Conservation (phyloP, 345 rosid genomes). For the Eucalyptus regnans region DNA sequence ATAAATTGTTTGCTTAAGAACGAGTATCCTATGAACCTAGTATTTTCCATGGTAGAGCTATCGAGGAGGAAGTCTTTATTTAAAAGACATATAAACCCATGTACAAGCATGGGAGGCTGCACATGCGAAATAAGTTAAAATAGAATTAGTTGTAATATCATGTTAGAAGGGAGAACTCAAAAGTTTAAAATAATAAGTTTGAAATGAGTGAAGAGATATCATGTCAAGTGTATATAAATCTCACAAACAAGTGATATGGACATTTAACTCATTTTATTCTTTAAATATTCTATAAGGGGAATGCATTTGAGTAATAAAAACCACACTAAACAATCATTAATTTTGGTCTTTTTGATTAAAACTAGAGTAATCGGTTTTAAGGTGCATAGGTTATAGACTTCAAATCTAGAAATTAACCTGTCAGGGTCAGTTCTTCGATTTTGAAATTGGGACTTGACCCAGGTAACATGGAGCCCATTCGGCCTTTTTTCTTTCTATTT, state of each 20-base stretch:
- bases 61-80: rapidly evolving
- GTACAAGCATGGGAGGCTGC: not conserved
- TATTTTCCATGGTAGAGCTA: not conserved
- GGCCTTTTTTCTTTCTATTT: too few species aligned
- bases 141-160: not conserved
- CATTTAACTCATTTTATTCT: rapidly evolving
- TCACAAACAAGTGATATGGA: rapidly evolving
- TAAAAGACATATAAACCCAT: not conserved
- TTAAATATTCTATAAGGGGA: rapidly evolving
- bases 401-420: rapidly evolving
- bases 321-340: rapidly evolving
- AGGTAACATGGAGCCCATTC: rapidly evolving
- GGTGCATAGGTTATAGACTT: rapidly evolving
- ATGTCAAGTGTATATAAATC: not conserved
- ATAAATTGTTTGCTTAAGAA: not conserved
- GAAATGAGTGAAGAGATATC: rapidly evolving
- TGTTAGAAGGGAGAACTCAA: too few species aligned
- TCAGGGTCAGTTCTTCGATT: rapidly evolving
- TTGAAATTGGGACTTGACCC: not conserved
- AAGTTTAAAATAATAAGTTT: not conserved
- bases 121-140: not conserved
- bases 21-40: rapidly evolving
- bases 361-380: not conserved
- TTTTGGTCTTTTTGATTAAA: not conserved
- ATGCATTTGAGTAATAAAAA: not conserved